Percentiles rank a stretch among this genome's conserved stretches.
These are phyloP conservation scores for Kazachstania psychrophila DNA, from an alignment of 805 yeast species.

Conservation along the genomic window DNA sequence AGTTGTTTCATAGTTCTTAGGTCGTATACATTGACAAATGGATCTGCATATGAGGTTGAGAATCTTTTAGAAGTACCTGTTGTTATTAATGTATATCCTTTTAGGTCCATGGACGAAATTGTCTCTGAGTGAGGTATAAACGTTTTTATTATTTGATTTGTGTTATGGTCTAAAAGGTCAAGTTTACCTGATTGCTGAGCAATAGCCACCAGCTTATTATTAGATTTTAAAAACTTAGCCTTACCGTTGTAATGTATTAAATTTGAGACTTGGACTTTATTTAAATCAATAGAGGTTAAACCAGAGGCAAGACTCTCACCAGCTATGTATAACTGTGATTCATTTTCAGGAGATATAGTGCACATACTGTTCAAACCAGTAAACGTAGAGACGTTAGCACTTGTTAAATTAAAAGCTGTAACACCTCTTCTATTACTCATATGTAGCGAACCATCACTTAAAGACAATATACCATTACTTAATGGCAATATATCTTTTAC, in stretches of 20 bases:
- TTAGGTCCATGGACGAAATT: conserved; percentile 54
- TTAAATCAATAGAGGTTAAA: conserved; percentile 37
- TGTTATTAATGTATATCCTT: conserved; percentile 60
- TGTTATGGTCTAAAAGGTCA: conserved; percentile 53
- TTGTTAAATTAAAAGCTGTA: conserved; percentile 28
- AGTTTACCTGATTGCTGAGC: conserved; percentile 53
- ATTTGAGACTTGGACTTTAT: conserved; percentile 31
- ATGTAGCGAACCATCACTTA: conserved; percentile 43
- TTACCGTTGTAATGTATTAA: conserved; percentile 37
- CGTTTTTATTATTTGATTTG: conserved; percentile 39
- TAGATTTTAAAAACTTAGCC: conserved; percentile 41
- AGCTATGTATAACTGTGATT: conserved; percentile 38
- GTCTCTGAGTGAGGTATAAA: conserved; percentile 54
- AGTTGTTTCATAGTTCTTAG: conserved; percentile 58
- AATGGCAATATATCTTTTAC: conserved; percentile 47
- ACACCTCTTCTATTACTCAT: conserved; percentile 53
- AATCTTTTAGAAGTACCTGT: conserved; percentile 72
- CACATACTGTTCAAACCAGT: conserved; percentile 35
- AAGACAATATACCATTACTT: conserved; percentile 48
- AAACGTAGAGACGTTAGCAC: conserved; percentile 27
- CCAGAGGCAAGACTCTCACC: conserved; percentile 30
- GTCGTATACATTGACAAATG: conserved; percentile 77
- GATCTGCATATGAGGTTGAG: conserved; percentile 54
- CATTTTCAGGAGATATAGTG: conserved; percentile 31
- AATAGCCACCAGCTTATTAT: conserved; percentile 45